Evolutionary conservation across 2,329 filamentous ascomycete genomes (phyloP), one percentile per base, ranked within the genome.

Genomic region (Leptographium wingfieldii): DNA sequence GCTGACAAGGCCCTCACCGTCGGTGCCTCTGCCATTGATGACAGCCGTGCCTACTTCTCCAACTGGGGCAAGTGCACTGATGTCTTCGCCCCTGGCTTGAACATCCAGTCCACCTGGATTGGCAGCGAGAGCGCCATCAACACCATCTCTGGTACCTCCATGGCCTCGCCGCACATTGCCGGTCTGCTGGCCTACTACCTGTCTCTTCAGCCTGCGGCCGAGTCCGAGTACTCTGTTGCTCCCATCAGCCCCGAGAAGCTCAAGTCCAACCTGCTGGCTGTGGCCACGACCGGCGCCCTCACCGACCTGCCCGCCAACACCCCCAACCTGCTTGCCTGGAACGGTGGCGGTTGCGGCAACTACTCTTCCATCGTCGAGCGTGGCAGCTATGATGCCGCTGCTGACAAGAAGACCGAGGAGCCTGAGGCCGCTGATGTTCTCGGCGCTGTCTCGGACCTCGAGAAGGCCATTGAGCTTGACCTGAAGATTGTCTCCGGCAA

Each of bases 41-140:
- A 99, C 72, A 90, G 90, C 81, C 92, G 94, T 77, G 94, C 94
- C 66, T 99, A 97, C 84, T 99, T 99, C 86, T 99, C 95, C 84
- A 99, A 99, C 88, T 97, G 86, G 76, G 94, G 94, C 75, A 94
- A 92, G 82, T 99, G 94, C 84, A 96, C 92, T 73, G 94, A 99
- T 77, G 96, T 99, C 81, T 99, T 99, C 70, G 94, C 92, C 65
- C 94, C 94, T 63, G 94, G 94, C 71, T 82, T 96, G 70, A 96
- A 91, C 86, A 96, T 99, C 69, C 84, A 90, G 69, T 99, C 94
- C 66, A 97, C 94, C 73, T 99, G 94, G 94, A 96, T 95, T 69
- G 94, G 95, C 73, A 92, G 87, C 84, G 88, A 94, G 76, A 86
- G 92, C 70, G 92, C 94, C 70, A 84, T 90, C 79, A 99, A 99